Evolutionary conservation across 2,329 filamentous ascomycete genomes (phyloP).

Genomic region (Epichloe amarillans): DNA sequence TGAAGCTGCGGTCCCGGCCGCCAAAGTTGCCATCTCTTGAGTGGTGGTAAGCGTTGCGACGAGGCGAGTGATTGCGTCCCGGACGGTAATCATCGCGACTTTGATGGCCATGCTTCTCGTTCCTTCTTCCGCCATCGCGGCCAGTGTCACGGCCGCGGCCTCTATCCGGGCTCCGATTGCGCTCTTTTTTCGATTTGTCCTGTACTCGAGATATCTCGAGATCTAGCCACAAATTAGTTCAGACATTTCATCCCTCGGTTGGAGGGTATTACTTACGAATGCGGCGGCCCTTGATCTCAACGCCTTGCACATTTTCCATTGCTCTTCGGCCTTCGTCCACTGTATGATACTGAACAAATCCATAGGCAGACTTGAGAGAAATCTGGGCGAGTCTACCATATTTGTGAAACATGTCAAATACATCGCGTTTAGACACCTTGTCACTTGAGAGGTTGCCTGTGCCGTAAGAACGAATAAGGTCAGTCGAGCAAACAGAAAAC

Average conservation of each 20-base stretch:
- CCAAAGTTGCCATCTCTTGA: constrained; percentile 45
- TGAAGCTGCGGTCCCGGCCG: constrained; percentile 30
- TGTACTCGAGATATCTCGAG: constrained; percentile 83
- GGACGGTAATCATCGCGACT: constrained; percentile 52
- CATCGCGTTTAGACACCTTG: constrained; percentile 82
- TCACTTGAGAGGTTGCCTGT: constrained; percentile 84
- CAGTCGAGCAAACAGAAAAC: constrained; percentile 6
- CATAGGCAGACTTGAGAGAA: constrained; percentile 91
- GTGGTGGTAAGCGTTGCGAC: constrained; percentile 42
- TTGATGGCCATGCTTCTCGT: constrained; percentile 34
- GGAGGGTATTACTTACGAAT: constrained; percentile 57
- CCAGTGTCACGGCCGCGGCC: constrained; percentile 31
- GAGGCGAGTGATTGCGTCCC: constrained; percentile 45
- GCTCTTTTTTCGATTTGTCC: constrained; percentile 54
- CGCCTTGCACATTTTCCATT: constrained; percentile 65
- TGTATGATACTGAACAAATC: constrained; percentile 88
- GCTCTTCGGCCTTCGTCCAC: constrained; percentile 60
- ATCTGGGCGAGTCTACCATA: constrained; percentile 87
- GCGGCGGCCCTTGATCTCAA: constrained; percentile 73
- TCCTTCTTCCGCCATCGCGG: constrained; percentile 30
- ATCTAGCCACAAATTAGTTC: constrained; percentile 35
- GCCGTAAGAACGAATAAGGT: constrained; percentile 11
- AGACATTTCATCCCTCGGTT: background rate
- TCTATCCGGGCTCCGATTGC: constrained; percentile 48
- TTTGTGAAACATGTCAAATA: constrained; percentile 79